These are phyloP conservation scores for Solanum verrucosum DNA, from an alignment of 257 asterid species.

Conservation along the genomic window DNA sequence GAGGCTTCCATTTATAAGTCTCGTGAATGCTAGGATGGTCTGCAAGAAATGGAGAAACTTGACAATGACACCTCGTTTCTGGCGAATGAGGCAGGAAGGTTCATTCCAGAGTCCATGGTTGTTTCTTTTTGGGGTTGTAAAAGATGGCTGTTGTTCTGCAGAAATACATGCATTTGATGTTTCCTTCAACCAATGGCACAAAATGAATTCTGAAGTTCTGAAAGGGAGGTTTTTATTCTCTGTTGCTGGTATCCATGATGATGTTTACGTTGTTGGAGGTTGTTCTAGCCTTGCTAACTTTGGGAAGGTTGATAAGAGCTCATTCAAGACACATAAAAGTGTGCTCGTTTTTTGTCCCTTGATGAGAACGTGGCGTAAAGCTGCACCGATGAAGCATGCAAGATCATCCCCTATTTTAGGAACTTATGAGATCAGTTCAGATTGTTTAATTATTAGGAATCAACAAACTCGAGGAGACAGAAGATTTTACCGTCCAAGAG, in stretches of 20 bases:
- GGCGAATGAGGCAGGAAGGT: slow-evolving; percentile 73
- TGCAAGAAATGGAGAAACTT: slow-evolving; percentile 90
- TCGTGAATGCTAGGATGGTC: slow-evolving; percentile 83
- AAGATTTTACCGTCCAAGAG: slow-evolving; percentile 44
- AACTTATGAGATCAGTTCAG: slow-evolving; percentile 53
- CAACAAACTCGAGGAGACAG: slow-evolving; percentile 54
- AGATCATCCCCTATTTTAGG: slow-evolving; percentile 86
- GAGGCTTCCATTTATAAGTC: slow-evolving; percentile 65
- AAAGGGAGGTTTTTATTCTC: slow-evolving; percentile 78
- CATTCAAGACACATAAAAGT: slow-evolving; percentile 84
- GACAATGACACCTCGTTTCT: slow-evolving; percentile 53
- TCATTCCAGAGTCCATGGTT: slow-evolving; percentile 67
- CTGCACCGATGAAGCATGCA: slow-evolving; percentile 71
- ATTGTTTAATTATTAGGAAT: slow-evolving; percentile 31
- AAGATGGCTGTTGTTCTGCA: slow-evolving; percentile 76
- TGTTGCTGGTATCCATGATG: slow-evolving; percentile 53
- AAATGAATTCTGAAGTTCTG: slow-evolving; percentile 53
- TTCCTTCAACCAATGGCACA: slow-evolving; percentile 68
- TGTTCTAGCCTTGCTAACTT: slow-evolving; percentile 89
- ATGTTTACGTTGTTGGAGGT: slow-evolving; percentile 75
- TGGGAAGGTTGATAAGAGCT: slow-evolving; percentile 77
- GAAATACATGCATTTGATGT: slow-evolving; percentile 82
- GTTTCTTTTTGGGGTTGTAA: slow-evolving; percentile 77
- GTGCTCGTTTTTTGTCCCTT: slow-evolving; percentile 60
- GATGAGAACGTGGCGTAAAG: slow-evolving; percentile 74